These are phyloP conservation scores for Prototheca wickerhamii DNA, from an alignment of 163 green algal genomes.

Conservation along the genomic window DNA sequence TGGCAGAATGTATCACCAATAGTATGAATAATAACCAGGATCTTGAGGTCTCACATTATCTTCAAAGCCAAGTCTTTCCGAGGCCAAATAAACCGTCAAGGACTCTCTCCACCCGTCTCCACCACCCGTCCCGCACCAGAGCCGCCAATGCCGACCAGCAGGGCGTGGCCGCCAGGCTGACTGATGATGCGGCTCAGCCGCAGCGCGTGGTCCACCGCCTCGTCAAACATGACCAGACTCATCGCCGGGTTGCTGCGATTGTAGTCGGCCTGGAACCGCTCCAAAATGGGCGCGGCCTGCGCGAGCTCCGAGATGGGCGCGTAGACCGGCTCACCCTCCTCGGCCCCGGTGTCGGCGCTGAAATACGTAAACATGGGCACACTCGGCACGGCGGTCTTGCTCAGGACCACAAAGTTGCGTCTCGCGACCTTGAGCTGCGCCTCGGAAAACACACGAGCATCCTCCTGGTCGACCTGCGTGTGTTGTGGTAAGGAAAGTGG, in stretches of 20 bases:
- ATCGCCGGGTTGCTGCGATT: constrained; percentile 69
- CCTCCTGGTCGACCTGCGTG: too few species aligned
- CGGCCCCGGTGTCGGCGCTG: too few species aligned
- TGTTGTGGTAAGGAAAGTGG: too few species aligned
- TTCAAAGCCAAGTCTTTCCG: too few species aligned
- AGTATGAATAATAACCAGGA: too few species aligned
- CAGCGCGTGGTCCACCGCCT: constrained; percentile 81
- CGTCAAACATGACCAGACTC: constrained; percentile 78
- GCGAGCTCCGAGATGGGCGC: constrained; percentile 1
- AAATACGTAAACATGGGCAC: too few species aligned
- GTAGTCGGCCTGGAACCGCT: constrained; percentile 34
- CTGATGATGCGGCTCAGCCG: constrained; percentile 76
- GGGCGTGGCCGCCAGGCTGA: constrained; percentile 72
- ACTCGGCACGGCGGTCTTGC: too few species aligned
- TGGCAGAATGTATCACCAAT: constrained; percentile 6
- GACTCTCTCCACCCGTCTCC: not conserved
- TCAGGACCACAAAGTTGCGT: not conserved
- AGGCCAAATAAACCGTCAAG: not conserved
- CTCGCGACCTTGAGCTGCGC: not conserved
- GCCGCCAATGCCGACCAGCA: constrained; percentile 85
- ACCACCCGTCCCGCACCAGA: constrained; percentile 10
- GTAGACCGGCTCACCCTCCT: too few species aligned
- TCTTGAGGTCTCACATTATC: too few species aligned
- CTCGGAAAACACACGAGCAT: too few species aligned
- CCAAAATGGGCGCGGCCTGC: not conserved